Percentiles rank a stretch among this genome's conserved stretches.
phyloP scores from a whole-genome alignment of 2,329 filamentous ascomycete genomes.

The Cladophialophora exuberans region DNA sequence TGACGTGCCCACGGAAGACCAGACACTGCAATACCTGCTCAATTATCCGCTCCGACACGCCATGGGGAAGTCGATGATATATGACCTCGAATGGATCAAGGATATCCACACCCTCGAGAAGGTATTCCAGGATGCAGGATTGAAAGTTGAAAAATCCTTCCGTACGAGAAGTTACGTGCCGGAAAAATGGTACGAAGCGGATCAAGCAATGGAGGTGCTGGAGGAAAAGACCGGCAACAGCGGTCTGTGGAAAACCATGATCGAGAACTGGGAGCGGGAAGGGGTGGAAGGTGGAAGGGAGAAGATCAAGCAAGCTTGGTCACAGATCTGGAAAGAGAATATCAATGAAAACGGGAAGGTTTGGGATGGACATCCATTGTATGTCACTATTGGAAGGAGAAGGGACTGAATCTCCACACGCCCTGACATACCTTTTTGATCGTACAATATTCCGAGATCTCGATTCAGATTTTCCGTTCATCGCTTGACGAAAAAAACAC shows the following conservation, averaged over 20 bases:
- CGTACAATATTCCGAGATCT: neutral
- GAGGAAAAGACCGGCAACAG: constrained; percentile 13
- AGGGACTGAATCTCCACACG: neutral
- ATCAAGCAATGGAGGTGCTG: constrained; percentile 13
- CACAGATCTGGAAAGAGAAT: constrained; percentile 17
- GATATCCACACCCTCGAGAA: constrained; percentile 17
- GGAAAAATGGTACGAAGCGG: constrained; percentile 10
- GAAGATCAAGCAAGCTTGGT: constrained; percentile 12
- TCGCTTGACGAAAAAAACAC: constrained; percentile 21
- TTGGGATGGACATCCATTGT: constrained; percentile 22
- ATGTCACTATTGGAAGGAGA: constrained; percentile 21
- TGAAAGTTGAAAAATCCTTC: constrained; percentile 17
- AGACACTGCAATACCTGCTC: constrained; percentile 18
- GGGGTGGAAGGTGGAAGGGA: neutral
- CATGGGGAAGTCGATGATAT: constrained; percentile 5
- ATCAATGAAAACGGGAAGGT: constrained; percentile 13
- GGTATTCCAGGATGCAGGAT: constrained; percentile 16
- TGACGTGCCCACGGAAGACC: constrained; percentile 24
- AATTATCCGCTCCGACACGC: constrained; percentile 11
- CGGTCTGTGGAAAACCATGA: constrained; percentile 8
- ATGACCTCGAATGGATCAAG: constrained; percentile 12
- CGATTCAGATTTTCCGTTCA: neutral
- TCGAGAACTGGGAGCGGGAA: neutral
- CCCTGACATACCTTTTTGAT: neutral
- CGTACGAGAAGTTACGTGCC: constrained; percentile 19